Percentiles rank a stretch among this genome's conserved stretches.
phyloP scores from a whole-genome alignment of 345 rosid genomes.

The Stellera chamaejasme region DNA sequence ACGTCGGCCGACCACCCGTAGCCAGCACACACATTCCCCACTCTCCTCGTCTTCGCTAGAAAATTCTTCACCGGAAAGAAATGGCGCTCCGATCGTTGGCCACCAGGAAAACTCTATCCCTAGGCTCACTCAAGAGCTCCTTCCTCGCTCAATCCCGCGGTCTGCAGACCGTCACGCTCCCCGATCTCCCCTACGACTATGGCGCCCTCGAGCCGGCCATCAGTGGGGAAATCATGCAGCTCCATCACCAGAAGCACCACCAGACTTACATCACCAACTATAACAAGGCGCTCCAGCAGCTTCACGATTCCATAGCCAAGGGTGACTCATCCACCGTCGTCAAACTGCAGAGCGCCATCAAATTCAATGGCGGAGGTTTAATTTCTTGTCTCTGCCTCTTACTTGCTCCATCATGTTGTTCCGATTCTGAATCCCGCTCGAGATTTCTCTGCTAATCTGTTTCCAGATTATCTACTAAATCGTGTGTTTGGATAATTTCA shows the following conservation, averaged over 20 bases:
- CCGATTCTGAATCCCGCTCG: no score
- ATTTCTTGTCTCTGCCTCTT: background rate
- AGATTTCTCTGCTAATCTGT: background rate
- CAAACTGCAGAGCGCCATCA: slow-evolving; percentile 80
- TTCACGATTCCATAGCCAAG: slow-evolving; percentile 50
- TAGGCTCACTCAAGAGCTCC: slow-evolving; percentile 7
- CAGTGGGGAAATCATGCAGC: slow-evolving; percentile 90
- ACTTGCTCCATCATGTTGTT: no score
- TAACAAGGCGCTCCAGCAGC: slow-evolving; percentile 83
- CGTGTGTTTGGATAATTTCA: background rate
- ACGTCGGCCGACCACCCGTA: no score
- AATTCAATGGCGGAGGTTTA: slow-evolving; percentile 94
- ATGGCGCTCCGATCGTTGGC: slow-evolving; percentile 66
- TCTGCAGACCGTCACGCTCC: slow-evolving; percentile 64
- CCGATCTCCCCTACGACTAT: slow-evolving; percentile 88
- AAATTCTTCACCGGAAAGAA: slow-evolving; percentile 6
- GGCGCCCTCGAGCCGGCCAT: slow-evolving; percentile 87
- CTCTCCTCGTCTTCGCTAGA: no score
- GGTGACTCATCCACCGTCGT: slow-evolving; percentile 63
- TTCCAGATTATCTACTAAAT: background rate
- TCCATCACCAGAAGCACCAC: slow-evolving; percentile 98
- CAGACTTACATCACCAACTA: slow-evolving; percentile 83
- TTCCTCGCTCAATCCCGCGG: slow-evolving; percentile 26
- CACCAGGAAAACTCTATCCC: slow-evolving; percentile 30
- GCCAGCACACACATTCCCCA: no score